Evolutionary conservation across 2,329 filamentous ascomycete species (phyloP), one percentile per base, ranked within the genome.

Genomic region (Ceratocystis ficicola): DNA sequence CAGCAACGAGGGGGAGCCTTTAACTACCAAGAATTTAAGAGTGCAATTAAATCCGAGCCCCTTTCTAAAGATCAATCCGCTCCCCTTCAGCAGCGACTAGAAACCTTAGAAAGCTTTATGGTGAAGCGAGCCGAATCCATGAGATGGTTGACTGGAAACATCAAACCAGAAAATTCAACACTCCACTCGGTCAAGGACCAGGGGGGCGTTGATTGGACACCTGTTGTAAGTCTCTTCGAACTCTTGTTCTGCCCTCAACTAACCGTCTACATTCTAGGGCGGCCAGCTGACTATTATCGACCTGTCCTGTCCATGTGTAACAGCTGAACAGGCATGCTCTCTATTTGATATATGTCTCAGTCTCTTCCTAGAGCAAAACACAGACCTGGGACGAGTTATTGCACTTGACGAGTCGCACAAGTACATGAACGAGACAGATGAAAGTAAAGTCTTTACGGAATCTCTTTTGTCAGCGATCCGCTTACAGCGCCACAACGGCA

Each of bases 91-190:
- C 46, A 50, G 46, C 17, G 46, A 10, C n/a, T 50, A n/a, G 46
- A 50, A 3, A 50, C 46, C 10, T 5, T 50, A 1, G 46, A 50
- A 50, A 50, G 46, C 46, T 50, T 50, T 22, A 50, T 50, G 46
- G 46, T 12, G n/a, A 3, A 2, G 6, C 46, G 10, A 8, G 0
- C 8, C 2, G 7, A 1, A 1, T 20, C 1, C 22, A 22, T 0
- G 1, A 22, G 1, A 7, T 4, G 0, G 6, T 3, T 0, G 6
- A 8, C 46, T 12, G 22, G 1, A 1, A 50, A 8, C 4, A 3
- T 1, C 22, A 10, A 50, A 22, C 7, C 6, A 7, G 10, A 7
- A 3, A 10, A 12, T 22, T 5, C n/a, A 8, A 12, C 17, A 17
- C 20, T 3, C 20, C 2, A 12, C 46, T 50, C 32, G 2, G 32